Conservation (phyloP, 2,329 filamentous ascomycete genomes). For the Epichloe uncinata region DNA sequence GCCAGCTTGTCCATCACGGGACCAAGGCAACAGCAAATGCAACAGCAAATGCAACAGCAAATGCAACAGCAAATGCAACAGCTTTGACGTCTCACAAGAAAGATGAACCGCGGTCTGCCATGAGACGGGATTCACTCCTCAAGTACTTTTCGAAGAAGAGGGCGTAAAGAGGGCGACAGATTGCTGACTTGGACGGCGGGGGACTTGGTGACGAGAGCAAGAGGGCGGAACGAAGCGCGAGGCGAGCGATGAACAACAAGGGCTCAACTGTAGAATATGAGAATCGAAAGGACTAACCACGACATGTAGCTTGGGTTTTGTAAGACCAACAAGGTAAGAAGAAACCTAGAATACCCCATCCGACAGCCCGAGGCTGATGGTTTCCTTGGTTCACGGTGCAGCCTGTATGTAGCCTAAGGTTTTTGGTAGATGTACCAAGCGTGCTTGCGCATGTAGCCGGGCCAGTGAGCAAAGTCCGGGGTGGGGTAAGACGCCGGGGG, state of each 20-base stretch:
- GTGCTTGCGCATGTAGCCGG: neutral
- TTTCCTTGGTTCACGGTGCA: neutral
- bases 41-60: constrained; percentile 10
- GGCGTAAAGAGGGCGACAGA: neutral
- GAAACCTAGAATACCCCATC: neutral
- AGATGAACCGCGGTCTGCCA: constrained; percentile 9
- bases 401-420: constrained; percentile 1
- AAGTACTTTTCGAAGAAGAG: neutral
- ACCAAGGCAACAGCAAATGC: constrained; percentile 13
- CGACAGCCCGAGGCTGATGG: constrained; percentile 1
- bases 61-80: constrained; percentile 9
- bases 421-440: neutral
- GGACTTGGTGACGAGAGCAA: constrained; percentile 1
- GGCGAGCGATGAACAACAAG: neutral
- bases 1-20: constrained; percentile 41
- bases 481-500: neutral
- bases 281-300: constrained; percentile 5
- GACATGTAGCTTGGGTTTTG: constrained; percentile 1
- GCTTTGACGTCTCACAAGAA: constrained; percentile 13
- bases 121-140: constrained; percentile 3
- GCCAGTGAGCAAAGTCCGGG: neutral
- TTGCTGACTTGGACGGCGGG: neutral
- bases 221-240: neutral
- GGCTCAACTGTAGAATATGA: constrained; percentile 3
- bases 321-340: neutral